Evolutionary conservation across 176 grass and related monocot species (phyloP).

Genomic region (Puccinellia tenuiflora): DNA sequence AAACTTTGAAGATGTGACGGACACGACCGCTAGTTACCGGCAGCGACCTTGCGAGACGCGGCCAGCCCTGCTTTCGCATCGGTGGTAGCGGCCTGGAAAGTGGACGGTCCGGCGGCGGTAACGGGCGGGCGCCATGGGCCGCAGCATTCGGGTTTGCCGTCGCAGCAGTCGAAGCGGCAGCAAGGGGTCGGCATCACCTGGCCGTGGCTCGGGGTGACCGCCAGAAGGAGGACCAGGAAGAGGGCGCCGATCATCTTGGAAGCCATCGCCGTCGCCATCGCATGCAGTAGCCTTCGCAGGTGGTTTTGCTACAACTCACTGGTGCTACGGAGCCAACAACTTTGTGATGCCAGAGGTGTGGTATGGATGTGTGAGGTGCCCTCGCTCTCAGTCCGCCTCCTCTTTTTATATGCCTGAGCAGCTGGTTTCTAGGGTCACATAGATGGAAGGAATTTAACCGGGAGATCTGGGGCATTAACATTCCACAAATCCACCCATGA

Average conservation of each 20-base stretch:
- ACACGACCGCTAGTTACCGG: not conserved
- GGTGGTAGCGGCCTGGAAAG: not conserved
- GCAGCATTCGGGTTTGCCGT: too few relatives aligned
- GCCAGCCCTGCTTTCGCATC: not conserved
- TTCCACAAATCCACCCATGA: not conserved
- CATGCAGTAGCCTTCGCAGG: too few relatives aligned
- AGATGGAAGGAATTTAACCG: too few relatives aligned
- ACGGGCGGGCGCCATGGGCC: not conserved
- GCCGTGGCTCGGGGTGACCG: constrained; percentile 24
- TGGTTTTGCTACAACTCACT: not conserved
- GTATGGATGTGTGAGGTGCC: too few relatives aligned
- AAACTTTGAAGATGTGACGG: not conserved
- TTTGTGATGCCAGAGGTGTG: not conserved
- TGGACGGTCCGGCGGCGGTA: not conserved
- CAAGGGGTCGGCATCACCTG: constrained; percentile 30
- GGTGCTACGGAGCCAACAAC: not conserved
- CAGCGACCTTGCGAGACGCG: constrained; percentile 4
- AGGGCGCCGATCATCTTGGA: too few relatives aligned
- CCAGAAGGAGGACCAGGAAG: constrained; percentile 39
- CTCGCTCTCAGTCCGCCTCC: too few relatives aligned
- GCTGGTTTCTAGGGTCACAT: too few relatives aligned
- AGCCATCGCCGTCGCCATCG: not conserved
- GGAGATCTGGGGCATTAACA: not conserved
- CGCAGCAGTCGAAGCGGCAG: constrained; percentile 38
- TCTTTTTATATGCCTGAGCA: too few relatives aligned